These are phyloP conservation scores for Blakeslea trispora DNA, from an alignment of 371 early-diverging fungal genomes.

Conservation along the genomic window DNA sequence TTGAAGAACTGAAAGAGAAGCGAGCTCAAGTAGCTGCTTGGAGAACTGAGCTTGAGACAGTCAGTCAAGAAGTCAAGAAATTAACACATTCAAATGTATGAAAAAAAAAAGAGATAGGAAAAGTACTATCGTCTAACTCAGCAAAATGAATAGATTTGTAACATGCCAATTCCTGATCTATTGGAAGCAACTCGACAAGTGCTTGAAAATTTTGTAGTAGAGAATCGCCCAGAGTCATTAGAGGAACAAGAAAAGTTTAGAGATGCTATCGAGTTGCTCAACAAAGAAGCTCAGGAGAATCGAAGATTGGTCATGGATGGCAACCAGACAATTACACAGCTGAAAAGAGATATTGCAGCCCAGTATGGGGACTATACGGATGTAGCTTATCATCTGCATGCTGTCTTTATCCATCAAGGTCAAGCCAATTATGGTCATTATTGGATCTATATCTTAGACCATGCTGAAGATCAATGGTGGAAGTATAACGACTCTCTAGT, in stretches of 20 bases:
- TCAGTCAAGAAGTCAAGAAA: slow-evolving; percentile 28
- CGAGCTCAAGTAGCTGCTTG: slow-evolving; percentile 37
- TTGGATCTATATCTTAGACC: slow-evolving; percentile 83
- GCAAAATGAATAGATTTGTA: slow-evolving; percentile 32
- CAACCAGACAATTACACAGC: slow-evolving; percentile 14
- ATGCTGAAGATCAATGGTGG: slow-evolving; percentile 68
- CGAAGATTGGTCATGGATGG: slow-evolving; percentile 18
- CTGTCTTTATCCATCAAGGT: slow-evolving; percentile 73
- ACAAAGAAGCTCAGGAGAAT: slow-evolving; percentile 21
- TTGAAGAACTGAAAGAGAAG: slow-evolving; percentile 33
- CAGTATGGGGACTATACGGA: slow-evolving; percentile 45
- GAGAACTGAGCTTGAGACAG: slow-evolving; percentile 34
- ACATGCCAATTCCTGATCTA: slow-evolving; percentile 46
- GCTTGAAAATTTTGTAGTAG: slow-evolving; percentile 21
- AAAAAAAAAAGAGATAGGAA: not conserved
- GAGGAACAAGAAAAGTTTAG: slow-evolving; percentile 14
- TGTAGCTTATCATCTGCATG: slow-evolving; percentile 61
- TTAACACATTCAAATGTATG: slow-evolving; percentile 37
- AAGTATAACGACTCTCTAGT: slow-evolving; percentile 83
- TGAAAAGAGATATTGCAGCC: slow-evolving; percentile 22
- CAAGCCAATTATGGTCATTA: slow-evolving; percentile 87
- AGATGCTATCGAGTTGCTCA: slow-evolving; percentile 24
- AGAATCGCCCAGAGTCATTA: slow-evolving; percentile 1
- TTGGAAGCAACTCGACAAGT: slow-evolving; percentile 40
- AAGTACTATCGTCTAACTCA: no score